Conservation (phyloP, 805 yeast species). For the Yamadazyma laniorum region DNA sequence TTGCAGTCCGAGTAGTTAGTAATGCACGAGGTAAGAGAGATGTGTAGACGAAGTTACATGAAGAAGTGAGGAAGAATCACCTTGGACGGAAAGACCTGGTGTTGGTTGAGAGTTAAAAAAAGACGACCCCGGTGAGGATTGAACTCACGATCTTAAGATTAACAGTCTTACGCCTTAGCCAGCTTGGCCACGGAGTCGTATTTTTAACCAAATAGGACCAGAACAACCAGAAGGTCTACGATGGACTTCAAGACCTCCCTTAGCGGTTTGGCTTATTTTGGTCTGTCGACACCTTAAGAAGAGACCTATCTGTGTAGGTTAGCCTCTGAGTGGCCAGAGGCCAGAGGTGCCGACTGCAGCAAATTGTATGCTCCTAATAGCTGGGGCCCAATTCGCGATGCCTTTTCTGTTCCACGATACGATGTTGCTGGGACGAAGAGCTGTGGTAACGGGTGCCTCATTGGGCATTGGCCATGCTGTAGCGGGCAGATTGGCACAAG, state of each 20-base stretch:
- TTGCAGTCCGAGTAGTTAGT: slow-evolving; percentile 30
- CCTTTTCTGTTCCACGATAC: too few relatives aligned
- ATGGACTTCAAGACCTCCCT: too few relatives aligned
- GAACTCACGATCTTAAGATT: slow-evolving; percentile 21
- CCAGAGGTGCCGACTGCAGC: too few relatives aligned
- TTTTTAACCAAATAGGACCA: not conserved
- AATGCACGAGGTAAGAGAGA: not conserved
- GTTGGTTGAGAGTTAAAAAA: slow-evolving; percentile 2
- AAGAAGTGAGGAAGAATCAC: too few relatives aligned
- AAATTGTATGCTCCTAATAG: too few relatives aligned
- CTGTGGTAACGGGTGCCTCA: slow-evolving; percentile 42
- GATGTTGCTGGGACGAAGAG: slow-evolving; percentile 20
- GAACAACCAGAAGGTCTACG: too few relatives aligned
- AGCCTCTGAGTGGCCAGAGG: too few relatives aligned
- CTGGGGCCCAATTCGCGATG: too few relatives aligned
- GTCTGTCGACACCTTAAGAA: too few relatives aligned
- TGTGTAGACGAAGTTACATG: not conserved
- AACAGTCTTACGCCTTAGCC: slow-evolving; percentile 21
- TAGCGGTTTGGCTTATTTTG: too few relatives aligned
- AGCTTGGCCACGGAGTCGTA: slow-evolving; percentile 20
- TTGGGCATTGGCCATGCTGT: slow-evolving; percentile 37
- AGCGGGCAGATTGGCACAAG: slow-evolving; percentile 23
- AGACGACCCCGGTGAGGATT: slow-evolving; percentile 19
- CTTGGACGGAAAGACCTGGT: too few relatives aligned
- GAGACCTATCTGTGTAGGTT: too few relatives aligned